Base-by-base conservation (phyloP, 176 grass and related monocot genomes). In the Phyllostachys edulis region DNA sequence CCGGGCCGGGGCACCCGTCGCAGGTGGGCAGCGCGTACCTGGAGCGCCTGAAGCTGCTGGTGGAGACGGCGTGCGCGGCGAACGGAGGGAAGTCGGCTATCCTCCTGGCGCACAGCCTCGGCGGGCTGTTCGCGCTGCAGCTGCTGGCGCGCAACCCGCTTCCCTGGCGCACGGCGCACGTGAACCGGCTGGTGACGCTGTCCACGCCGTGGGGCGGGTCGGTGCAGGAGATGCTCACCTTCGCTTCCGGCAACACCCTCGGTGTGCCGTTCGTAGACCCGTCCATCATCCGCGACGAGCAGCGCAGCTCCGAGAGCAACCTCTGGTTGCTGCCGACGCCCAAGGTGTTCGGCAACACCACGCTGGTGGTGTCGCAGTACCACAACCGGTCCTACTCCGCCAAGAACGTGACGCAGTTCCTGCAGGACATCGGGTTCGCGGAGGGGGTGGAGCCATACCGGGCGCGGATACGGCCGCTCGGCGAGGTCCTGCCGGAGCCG, bases 31-130 rank as follows among this genome's bases (percentile, higher is more conserved):
- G 54, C 38, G 82, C 72, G 5, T 98, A 91, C 88, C 91, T 98
- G 27, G 39, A 84, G 9, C 88, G 87, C 11, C 90, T 98, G 20
- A 21, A 29, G 67, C 44, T 88, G 18, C 92, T 95, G 39, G 88
- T 95, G 34, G 92, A 95, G 74, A 27, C 72, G 1, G 90, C 89
- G 15, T 82, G 79, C 73, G 67, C 81, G 64, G 76, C 80, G 6
- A 93, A 88, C 69, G 86, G 84, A 38, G 89, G 90, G 39, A 84
- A 62, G 4, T 87, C 85, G 5, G 92, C 76, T 41, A 83, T 98
- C 89, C 87, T 98, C 13, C 1, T 98, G 32, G 87, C 95, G 24
- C 95, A 95, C 85, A 98, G 92, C 84, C 85, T 95, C 2, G 95
- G 92, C 9, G 90, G 90, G 24, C 85, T 95, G 3, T 92, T 88